These are phyloP conservation scores for Clonostachys byssicola DNA, from an alignment of 2,329 filamentous ascomycete species.

Conservation along the genomic window DNA sequence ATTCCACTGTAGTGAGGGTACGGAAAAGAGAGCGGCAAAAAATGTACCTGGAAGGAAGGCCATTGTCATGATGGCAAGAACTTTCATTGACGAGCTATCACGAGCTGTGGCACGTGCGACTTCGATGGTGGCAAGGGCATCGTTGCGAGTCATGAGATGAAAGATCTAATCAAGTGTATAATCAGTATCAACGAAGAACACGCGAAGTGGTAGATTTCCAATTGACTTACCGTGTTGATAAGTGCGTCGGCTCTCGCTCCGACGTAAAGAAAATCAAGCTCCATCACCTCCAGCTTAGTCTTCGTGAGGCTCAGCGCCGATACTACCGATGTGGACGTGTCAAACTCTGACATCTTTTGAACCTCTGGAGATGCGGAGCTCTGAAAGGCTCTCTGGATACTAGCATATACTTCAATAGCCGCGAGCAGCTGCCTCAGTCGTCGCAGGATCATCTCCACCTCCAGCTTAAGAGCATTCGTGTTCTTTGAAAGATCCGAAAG, in stretches of 20 bases:
- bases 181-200: no score
- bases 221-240: background rate
- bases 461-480: background rate
- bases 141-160: background rate
- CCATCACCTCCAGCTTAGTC: background rate
- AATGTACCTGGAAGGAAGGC: slow-evolving; percentile 33
- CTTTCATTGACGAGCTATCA: slow-evolving; percentile 23
- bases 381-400: background rate
- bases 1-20: slow-evolving; percentile 10
- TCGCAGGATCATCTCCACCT: background rate
- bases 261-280: background rate
- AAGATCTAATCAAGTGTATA: no score
- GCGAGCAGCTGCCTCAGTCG: background rate
- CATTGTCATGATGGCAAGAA: slow-evolving; percentile 30
- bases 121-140: slow-evolving; percentile 3
- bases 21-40: slow-evolving; percentile 21
- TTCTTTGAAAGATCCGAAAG: background rate
- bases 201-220: no score
- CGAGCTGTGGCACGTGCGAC: slow-evolving; percentile 2
- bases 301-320: background rate
- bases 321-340: no score
- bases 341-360: no score
- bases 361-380: background rate
- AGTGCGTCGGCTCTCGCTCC: background rate
- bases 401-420: background rate